Evolutionary conservation across 352 stramenopile genomes (phyloP).

Genomic region (Phytophthora crassamura): DNA sequence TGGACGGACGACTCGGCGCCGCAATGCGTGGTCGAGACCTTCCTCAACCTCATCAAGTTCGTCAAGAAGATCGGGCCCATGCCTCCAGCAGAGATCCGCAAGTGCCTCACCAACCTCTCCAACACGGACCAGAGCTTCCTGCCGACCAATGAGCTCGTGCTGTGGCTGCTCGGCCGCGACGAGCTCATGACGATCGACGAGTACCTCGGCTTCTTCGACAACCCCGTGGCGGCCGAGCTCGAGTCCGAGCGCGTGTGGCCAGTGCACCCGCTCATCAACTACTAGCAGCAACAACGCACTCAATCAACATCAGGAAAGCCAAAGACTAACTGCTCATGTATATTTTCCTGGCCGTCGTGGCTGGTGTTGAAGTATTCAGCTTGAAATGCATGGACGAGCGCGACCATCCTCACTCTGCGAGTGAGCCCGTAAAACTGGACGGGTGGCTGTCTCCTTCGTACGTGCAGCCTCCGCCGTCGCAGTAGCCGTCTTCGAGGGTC

Average conservation of each 20-base stretch:
- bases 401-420: conserved; percentile 47
- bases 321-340: background rate
- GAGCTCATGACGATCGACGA: conserved; percentile 73
- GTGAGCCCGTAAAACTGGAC: conserved; percentile 40
- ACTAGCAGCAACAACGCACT: conserved; percentile 35
- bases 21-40: conserved; percentile 53
- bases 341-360: too few relatives aligned
- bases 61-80: conserved; percentile 64
- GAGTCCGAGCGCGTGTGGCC: conserved; percentile 83
- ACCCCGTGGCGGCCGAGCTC: conserved; percentile 54
- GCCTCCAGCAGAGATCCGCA: conserved; percentile 59
- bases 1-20: conserved; percentile 55
- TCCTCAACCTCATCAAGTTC: conserved; percentile 69
- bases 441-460: conserved; percentile 56
- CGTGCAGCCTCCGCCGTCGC: conserved; percentile 54
- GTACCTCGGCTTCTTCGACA: conserved; percentile 54
- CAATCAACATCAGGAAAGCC: background rate
- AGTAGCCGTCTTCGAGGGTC: conserved; percentile 64
- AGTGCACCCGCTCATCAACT: conserved; percentile 71
- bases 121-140: conserved; percentile 74
- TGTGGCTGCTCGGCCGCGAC: conserved; percentile 60
- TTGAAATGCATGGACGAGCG: too few relatives aligned
- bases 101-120: conserved; percentile 58
- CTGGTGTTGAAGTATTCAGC: too few relatives aligned
- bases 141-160: conserved; percentile 59